phyloP scores from a whole-genome alignment of 306 rosid genomes.

The Carpinus viminea region DNA sequence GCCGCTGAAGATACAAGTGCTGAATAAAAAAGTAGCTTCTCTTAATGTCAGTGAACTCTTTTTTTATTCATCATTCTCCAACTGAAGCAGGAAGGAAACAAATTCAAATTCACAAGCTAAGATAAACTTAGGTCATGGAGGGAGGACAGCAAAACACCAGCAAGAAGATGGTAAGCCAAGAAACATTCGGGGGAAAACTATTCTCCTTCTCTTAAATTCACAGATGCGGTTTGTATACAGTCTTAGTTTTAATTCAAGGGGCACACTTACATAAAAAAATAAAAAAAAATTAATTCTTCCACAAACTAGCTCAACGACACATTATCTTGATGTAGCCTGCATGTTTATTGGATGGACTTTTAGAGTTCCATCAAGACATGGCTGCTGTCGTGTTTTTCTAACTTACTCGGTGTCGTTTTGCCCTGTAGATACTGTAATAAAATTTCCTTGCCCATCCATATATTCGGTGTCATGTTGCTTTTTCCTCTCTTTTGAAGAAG shows the following conservation, averaged over 20 bases:
- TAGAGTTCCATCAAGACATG: neutral
- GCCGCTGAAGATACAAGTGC: conserved; percentile 73
- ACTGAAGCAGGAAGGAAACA: neutral
- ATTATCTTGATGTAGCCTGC: neutral
- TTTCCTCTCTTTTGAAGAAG: too few species aligned
- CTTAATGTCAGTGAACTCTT: neutral
- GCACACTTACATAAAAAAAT: neutral
- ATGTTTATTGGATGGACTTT: neutral
- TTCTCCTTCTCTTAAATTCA: neutral
- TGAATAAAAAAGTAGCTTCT: conserved; percentile 42
- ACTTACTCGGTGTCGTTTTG: neutral
- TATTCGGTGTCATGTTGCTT: too few species aligned
- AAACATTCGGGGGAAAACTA: neutral
- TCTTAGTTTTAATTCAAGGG: neutral
- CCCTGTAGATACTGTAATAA: neutral
- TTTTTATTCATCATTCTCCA: neutral
- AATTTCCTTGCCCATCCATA: neutral
- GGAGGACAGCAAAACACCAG: neutral
- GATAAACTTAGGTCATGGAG: neutral
- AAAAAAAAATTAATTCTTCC: neutral
- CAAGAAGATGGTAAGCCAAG: neutral
- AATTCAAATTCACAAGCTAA: neutral
- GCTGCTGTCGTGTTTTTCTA: neutral
- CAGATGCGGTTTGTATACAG: conserved; percentile 2
- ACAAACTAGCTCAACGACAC: neutral